phyloP scores from a whole-genome alignment of 352 stramenopile genomes.

The Globisporangium paddicum region DNA sequence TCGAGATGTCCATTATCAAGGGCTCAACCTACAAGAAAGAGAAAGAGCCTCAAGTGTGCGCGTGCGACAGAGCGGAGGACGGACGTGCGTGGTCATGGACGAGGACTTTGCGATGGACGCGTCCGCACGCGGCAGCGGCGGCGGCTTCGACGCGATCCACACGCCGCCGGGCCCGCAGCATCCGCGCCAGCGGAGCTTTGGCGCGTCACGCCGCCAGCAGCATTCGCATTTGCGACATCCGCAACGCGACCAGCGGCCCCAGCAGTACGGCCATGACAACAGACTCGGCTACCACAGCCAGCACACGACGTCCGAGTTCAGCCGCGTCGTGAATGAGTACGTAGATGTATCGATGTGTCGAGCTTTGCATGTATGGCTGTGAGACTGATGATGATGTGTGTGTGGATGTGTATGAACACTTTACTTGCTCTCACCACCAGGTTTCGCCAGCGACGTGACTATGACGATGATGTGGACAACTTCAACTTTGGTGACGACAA shows the following conservation, averaged over 20 bases:
- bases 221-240: too few relatives aligned
- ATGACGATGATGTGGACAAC: background rate
- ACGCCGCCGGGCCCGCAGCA: background rate
- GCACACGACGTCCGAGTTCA: conserved; percentile 2
- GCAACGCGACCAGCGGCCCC: background rate
- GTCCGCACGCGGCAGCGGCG: too few relatives aligned
- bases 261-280: conserved; percentile 5
- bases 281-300: background rate
- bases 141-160: background rate
- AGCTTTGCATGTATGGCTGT: background rate
- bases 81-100: too few relatives aligned
- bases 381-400: background rate
- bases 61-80: too few relatives aligned
- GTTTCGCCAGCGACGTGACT: background rate
- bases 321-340: background rate
- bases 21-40: too few relatives aligned
- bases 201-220: background rate
- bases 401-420: background rate
- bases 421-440: too few relatives aligned
- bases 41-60: too few relatives aligned
- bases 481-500: conserved; percentile 10
- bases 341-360: background rate
- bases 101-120: too few relatives aligned
- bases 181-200: background rate
- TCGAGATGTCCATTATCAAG: too few relatives aligned